These are phyloP conservation scores for Botryotinia narcissicola DNA, from an alignment of 2,329 filamentous ascomycete genomes.

Conservation along the genomic window DNA sequence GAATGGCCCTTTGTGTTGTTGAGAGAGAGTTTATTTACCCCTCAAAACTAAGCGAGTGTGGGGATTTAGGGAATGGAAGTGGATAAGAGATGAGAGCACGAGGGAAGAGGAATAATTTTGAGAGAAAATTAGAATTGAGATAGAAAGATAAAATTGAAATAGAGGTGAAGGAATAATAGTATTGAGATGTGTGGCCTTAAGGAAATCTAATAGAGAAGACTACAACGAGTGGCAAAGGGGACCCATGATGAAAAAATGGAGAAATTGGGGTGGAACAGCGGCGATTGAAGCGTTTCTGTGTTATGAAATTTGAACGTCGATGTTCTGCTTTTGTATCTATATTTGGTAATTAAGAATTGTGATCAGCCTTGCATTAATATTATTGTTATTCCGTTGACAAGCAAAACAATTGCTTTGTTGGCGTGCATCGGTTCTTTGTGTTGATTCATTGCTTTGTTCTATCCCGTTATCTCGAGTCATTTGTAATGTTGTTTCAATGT, in stretches of 20 bases:
- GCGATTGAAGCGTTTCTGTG: no score
- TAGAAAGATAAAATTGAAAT: no score
- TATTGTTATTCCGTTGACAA: background rate
- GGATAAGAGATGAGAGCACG: no score
- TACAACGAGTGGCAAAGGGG: background rate
- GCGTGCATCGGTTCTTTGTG: background rate
- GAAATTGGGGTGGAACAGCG: background rate
- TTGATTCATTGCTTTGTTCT: background rate
- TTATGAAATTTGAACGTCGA: background rate
- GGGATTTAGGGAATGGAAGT: no score
- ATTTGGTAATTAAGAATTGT: background rate
- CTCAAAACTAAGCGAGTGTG: background rate
- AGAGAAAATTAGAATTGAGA: no score
- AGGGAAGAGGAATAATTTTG: background rate
- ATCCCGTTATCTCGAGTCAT: background rate
- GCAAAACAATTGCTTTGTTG: background rate
- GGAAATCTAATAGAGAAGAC: background rate
- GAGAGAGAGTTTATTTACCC: background rate
- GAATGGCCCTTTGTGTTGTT: background rate
- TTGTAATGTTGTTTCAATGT: background rate
- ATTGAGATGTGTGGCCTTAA: fast-evolving
- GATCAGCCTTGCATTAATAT: fast-evolving
- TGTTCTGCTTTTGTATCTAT: background rate
- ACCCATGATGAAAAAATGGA: background rate
- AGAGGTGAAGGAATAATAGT: background rate